Base-by-base conservation (phyloP, 2,329 filamentous ascomycete genomes). In the Zasmidium citrigriseum region DNA sequence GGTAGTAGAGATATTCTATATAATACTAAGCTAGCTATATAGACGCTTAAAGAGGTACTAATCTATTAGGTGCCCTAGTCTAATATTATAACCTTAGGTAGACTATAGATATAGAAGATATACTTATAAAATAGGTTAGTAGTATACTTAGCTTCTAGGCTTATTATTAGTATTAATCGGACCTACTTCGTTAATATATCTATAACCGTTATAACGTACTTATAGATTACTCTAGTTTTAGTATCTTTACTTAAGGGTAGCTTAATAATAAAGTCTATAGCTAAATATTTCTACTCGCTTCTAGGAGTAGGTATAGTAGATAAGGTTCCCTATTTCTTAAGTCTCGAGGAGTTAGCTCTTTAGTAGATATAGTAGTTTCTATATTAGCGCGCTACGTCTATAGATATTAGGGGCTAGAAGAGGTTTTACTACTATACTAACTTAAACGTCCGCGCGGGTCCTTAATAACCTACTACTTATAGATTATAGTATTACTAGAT, bases 281-380 rank as follows among this genome's bases (percentile, higher is more conserved):
- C 14, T 7, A 34, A 7, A 34, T 34, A 34, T 14, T 7, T 34
- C 27, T 34, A 34, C 14, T 7, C 7, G 7, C 14, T 7, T 34
- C 7, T 7, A 7, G 27, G 27, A 7, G 27, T 34, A 34, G 27
- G 27, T 34, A 34, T 34, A 7, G 14, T 5, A 18, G 22, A 25
- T 23, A 51, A 14, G 7, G 14, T 7, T 34, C 27, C 14, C 7
- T 7, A 14, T 34, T 34, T 34, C 21, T 22, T 25, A 7, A 25
- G n/a, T 16, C 48, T 14, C 16, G 18, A 51, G 4, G 48, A 21
- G 22, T 25, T 51, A 27, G 20, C 27, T 5, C 48, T 23, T 20
- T 21, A 27, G n/a, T 34, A 51, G 16, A 16, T 51, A 16, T 29
- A 51, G 48, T 29, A 51, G n/a, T 51, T 51, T 4, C 48, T n/a